phyloP scores from a whole-genome alignment of 352 stramenopile genomes.

The Phytopythium montanum region DNA sequence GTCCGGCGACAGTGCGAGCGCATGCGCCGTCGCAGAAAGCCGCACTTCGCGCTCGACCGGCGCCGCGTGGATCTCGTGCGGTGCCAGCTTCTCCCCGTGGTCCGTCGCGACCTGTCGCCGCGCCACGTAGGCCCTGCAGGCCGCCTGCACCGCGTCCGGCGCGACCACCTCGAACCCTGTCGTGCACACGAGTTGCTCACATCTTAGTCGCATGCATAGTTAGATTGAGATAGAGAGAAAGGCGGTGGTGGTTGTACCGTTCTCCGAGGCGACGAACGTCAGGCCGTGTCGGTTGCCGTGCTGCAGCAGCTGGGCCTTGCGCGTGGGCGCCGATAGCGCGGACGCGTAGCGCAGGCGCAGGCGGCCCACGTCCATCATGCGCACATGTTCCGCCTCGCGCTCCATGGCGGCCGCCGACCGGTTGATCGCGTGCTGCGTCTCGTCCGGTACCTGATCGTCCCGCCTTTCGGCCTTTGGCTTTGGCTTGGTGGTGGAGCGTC shows the following conservation, averaged over 20 bases:
- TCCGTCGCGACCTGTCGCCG: constrained; percentile 48
- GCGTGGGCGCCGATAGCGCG: constrained; percentile 28
- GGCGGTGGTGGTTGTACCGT: constrained; percentile 21
- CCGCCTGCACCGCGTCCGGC: constrained; percentile 28
- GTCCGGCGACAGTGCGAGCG: constrained; percentile 48
- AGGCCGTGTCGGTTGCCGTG: constrained; percentile 62
- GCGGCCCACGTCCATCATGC: constrained; percentile 66
- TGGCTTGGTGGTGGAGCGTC: background rate
- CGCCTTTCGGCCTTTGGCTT: too few species aligned
- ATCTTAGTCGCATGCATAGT: background rate
- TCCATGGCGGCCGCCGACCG: constrained; percentile 11
- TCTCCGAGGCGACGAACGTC: constrained; percentile 39
- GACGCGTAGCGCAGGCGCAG: constrained; percentile 38
- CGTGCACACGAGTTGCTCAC: background rate
- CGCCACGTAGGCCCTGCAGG: constrained; percentile 38
- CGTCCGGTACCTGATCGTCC: background rate
- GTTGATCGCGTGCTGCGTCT: background rate
- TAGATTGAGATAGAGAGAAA: background rate
- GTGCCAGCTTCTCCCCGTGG: constrained; percentile 44
- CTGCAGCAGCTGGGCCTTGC: constrained; percentile 48
- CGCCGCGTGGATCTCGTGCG: constrained; percentile 39
- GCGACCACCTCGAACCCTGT: constrained; percentile 41
- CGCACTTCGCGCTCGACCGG: constrained; percentile 29
- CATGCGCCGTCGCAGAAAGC: constrained; percentile 38
- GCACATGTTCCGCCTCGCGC: constrained; percentile 71